Evolutionary conservation across 331 rosid genomes (phyloP), one percentile per base, ranked within the genome.

Genomic region (Rosa hybrid): DNA sequence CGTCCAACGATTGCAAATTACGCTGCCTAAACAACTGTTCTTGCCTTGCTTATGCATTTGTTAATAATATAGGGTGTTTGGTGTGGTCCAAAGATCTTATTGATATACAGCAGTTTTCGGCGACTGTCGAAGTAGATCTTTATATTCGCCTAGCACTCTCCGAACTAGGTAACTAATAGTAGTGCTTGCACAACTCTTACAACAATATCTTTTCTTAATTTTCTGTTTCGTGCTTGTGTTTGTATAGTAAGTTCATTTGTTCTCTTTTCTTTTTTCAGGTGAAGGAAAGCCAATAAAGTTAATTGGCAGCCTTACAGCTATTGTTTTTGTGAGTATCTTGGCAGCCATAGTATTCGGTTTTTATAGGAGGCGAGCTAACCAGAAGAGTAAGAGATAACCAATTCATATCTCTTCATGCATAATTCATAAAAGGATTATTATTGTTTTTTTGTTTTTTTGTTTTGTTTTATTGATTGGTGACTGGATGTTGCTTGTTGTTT

Each of bases 11-110:
- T 53, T 82, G 85, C 76, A n/a, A 41, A 20, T 39, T 1, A 39
- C 18, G 57, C 44, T 69, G 84, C 56, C 72, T 27, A 14, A 71
- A 23, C 8, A 77, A 76, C 6, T 81, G 78, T 48, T 59, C 85
- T 60, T 81, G 81, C 68, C 3, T 38, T 13, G 85, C 81, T 54
- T 71, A 57, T 77, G 69, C 85, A 4, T 76, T 8, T 71, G 74
- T 62, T 16, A 23, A 49, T 21, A 60, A 75, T 23, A 82, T 82
- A 45, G 83, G 73, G 25, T 80, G 78, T 73, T 48, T 80, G 78
- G 78, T 80, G 8, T 80, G 83, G 84, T 77, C 30, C 25, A 38
- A 72, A 41, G 68, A 23, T n/a, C 81, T 82, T 50, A 59, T 82
- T 63, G 85, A 82, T 16, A 64, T 77, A 34, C 74, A 44, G 9